Base-by-base conservation (phyloP, 768 basidiomycete species). In the Sporobolomyces pararoseus region DNA sequence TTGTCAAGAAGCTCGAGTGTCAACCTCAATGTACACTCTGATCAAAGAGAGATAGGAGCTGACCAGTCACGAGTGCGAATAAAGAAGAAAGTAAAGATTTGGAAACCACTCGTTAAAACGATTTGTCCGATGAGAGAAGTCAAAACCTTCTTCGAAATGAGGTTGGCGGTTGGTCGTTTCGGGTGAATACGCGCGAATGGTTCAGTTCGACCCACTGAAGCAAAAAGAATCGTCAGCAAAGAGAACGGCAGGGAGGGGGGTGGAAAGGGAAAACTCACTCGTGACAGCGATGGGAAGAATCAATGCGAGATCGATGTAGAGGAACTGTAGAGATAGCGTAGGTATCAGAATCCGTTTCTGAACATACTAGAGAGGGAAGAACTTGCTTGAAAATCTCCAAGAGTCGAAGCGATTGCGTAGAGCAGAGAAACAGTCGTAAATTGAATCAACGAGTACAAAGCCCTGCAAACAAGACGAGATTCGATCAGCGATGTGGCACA, bases 261-360 rank as follows among this genome's bases (percentile, higher is more conserved):
- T 81, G 29, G 25, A 25, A 1, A n/a, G 17, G 14, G 31, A 7
- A 14, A n/a, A 53, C 93, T 81, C 79, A 98, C 94, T 99, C 50
- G 93, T 87, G 67, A 99, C 88, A 47, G 96, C 96, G 55, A 98
- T 85, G 1, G 96, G 96, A 54, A 98, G 91, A 77, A 98, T 99
- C 80, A 99, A 90, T 80, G 95, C 92, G 42, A 99, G 83, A 80
- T 99, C 96, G 72, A 99, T 97, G 79, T 97, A 98, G 19, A 99
- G 83, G 80, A 99, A 98, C 89, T 91, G 76, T 16, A 14, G n/a
- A 39, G 19, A 7, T 35, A 25, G 46, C 62, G 57, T 71, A 25
- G 67, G 53, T n/a, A 23, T 16, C n/a, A n/a, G n/a, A n/a, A n/a
- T n/a, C n/a, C n/a, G n/a, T n/a, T n/a, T n/a, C n/a, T n/a, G n/a